Conservation (phyloP, 371 early-diverging fungal species). For the Batkoa obscura region DNA sequence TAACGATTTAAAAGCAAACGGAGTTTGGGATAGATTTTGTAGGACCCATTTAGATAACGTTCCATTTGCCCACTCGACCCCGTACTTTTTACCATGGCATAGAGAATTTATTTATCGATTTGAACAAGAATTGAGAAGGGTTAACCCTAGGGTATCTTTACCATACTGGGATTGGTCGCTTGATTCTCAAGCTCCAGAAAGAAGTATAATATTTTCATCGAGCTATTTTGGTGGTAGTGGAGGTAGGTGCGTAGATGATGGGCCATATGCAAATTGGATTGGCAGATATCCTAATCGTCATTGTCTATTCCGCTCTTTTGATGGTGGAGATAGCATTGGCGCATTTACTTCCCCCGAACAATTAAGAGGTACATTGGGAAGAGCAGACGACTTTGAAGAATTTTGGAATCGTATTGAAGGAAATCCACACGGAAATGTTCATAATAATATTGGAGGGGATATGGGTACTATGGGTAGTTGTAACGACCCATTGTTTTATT, state of each 20-base stretch:
- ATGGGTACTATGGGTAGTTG: constrained; percentile 19
- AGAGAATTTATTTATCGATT: constrained; percentile 4
- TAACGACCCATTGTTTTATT: constrained; percentile 27
- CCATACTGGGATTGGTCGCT: constrained; percentile 10
- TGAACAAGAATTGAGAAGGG: constrained; percentile 1
- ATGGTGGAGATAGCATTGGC: constrained; percentile 12
- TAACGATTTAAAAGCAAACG: background rate
- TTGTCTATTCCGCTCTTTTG: constrained; percentile 16
- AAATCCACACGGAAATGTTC: constrained; percentile 21
- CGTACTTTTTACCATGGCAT: constrained; percentile 9
- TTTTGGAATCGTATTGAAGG: constrained; percentile 21
- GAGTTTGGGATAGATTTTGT: background rate
- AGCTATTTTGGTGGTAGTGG: constrained; percentile 6
- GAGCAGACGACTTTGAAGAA: constrained; percentile 6
- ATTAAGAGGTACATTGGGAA: constrained; percentile 13
- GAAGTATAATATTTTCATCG: background rate
- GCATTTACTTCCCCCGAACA: constrained; percentile 19
- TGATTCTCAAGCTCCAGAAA: constrained; percentile 8
- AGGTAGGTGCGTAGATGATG: background rate
- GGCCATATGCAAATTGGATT: background rate
- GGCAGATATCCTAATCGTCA: background rate
- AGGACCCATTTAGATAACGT: constrained; percentile 4
- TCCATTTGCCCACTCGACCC: constrained; percentile 1
- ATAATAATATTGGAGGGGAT: constrained; percentile 21
- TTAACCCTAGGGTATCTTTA: constrained; percentile 3